Conservation (phyloP, 2,329 filamentous ascomycete genomes). For the Colletotrichum navitas region DNA sequence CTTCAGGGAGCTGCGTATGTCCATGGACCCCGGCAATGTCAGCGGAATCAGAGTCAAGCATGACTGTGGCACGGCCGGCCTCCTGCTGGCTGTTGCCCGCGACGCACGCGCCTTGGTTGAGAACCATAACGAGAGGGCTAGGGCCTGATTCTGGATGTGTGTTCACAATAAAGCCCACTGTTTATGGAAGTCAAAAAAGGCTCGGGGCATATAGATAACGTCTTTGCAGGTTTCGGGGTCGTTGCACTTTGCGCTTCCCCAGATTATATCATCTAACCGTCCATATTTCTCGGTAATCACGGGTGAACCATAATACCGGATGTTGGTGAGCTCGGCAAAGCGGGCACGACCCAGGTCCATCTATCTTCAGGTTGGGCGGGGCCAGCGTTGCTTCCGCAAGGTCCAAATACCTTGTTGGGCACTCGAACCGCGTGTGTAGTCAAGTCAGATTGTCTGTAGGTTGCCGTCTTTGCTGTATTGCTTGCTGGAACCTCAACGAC, state of each 20-base stretch:
- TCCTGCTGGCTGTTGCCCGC: constrained; percentile 11
- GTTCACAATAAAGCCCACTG: background rate
- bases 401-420: constrained; percentile 13
- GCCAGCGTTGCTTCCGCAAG: constrained; percentile 19
- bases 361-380: constrained; percentile 7
- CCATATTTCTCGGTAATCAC: constrained; percentile 25
- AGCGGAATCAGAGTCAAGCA: constrained; percentile 23
- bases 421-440: constrained; percentile 23
- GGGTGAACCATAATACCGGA: constrained; percentile 34
- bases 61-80: constrained; percentile 32
- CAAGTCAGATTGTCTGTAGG: constrained; percentile 10
- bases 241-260: constrained; percentile 18
- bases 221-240: constrained; percentile 30
- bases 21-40: constrained; percentile 27
- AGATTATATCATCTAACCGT: constrained; percentile 32
- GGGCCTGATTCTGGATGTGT: background rate
- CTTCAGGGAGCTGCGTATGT: constrained; percentile 22
- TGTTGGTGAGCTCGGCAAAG: constrained; percentile 21
- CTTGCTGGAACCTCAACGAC: constrained; percentile 13
- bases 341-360: constrained; percentile 20
- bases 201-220: constrained; percentile 12
- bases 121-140: background rate
- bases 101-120: constrained; percentile 20
- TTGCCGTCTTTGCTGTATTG: constrained; percentile 25
- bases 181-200: constrained; percentile 5